Evolutionary conservation across 441 rosid genomes (phyloP).

Genomic region (Pelargonium cotyledonis): DNA sequence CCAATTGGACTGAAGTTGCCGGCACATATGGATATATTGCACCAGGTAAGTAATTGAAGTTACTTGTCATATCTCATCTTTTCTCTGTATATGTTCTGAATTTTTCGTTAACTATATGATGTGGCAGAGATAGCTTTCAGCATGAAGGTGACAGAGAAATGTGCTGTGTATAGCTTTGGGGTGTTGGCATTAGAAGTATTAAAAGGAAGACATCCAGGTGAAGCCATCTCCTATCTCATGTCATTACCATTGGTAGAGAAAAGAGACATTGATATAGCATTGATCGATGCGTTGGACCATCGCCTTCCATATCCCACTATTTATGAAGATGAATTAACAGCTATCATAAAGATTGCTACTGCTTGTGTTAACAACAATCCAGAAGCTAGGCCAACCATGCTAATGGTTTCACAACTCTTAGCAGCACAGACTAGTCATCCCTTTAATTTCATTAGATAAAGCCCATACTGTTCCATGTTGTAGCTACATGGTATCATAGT

Average conservation of each 20-base stretch:
- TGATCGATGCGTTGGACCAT: slow-evolving; percentile 23
- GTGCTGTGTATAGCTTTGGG: slow-evolving; percentile 40
- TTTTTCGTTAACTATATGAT: too few species aligned
- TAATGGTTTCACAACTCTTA: slow-evolving; percentile 11
- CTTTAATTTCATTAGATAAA: too few species aligned
- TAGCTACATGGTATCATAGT: too few species aligned
- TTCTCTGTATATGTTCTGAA: too few species aligned
- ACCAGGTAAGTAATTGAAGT: slow-evolving; percentile 21
- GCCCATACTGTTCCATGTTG: too few species aligned
- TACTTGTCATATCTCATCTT: too few species aligned
- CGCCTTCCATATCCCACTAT: slow-evolving; percentile 22
- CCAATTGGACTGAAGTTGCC: slow-evolving; percentile 27
- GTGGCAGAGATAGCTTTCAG: slow-evolving; percentile 25
- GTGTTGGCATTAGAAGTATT: slow-evolving; percentile 29
- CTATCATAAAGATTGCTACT: slow-evolving; percentile 14
- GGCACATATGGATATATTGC: slow-evolving; percentile 32
- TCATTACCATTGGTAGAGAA: too few species aligned
- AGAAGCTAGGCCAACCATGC: slow-evolving; percentile 23
- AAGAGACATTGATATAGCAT: neutral
- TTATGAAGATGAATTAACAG: slow-evolving; percentile 7
- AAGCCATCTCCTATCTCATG: slow-evolving; percentile 14
- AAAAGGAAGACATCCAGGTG: slow-evolving; percentile 30
- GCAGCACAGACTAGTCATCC: too few species aligned
- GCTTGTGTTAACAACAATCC: slow-evolving; percentile 23
- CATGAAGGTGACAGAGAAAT: slow-evolving; percentile 31